Conservation (phyloP, 306 rosid species). For the Alnus glutinosa region DNA sequence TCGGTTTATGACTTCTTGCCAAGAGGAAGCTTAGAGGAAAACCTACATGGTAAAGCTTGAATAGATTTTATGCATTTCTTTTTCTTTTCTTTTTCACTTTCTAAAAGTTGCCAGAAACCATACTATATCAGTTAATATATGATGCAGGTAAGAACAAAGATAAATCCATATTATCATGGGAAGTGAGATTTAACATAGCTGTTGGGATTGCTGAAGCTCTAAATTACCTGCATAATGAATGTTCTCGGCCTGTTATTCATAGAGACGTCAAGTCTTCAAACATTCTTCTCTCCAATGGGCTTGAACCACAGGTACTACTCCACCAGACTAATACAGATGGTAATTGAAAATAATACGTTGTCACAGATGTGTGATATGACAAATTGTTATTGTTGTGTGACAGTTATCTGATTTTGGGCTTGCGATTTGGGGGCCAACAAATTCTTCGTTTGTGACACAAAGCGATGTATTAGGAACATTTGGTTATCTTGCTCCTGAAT, state of each 20-base stretch:
- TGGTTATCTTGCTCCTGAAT: slow-evolving; percentile 97
- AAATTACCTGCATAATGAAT: slow-evolving; percentile 63
- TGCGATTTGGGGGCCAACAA: slow-evolving; percentile 84
- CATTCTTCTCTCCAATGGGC: slow-evolving; percentile 64
- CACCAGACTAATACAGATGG: slow-evolving; percentile 5
- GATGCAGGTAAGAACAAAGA: slow-evolving; percentile 48
- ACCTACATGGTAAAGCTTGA: slow-evolving; percentile 59
- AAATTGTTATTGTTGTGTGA: slow-evolving; percentile 23
- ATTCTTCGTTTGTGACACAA: slow-evolving; percentile 52
- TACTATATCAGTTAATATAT: slow-evolving; percentile 30
- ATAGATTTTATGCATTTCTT: neutral
- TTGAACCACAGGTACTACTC: slow-evolving; percentile 70
- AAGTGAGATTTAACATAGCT: slow-evolving; percentile 66
- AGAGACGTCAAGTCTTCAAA: slow-evolving; percentile 94
- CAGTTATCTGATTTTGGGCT: slow-evolving; percentile 95
- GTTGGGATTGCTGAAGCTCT: slow-evolving; percentile 74
- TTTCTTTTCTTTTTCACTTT: neutral
- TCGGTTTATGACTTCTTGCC: slow-evolving; percentile 81
- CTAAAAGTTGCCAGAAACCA: slow-evolving; percentile 14
- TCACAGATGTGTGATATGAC: slow-evolving; percentile 15
- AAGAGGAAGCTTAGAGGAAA: slow-evolving; percentile 77
- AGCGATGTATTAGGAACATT: slow-evolving; percentile 82
- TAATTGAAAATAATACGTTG: neutral
- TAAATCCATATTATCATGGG: slow-evolving; percentile 60
- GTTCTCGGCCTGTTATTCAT: slow-evolving; percentile 69